Conservation (phyloP, 768 basidiomycete species). For the Nevesoporus exiguus region DNA sequence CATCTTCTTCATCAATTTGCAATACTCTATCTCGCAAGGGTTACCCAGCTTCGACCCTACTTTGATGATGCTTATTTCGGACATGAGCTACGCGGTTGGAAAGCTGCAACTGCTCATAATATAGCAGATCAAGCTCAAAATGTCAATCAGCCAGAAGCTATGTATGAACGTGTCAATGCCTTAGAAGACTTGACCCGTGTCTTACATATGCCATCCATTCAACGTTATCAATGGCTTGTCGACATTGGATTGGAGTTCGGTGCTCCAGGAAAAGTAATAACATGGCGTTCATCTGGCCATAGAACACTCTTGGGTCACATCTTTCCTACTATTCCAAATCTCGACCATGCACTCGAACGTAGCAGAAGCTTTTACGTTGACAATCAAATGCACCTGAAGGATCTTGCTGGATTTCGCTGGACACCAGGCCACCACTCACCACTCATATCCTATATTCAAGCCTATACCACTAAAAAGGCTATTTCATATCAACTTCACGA, state of each 20-base stretch:
- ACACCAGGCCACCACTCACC: not conserved
- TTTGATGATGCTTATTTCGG: conserved; percentile 7
- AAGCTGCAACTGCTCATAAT: conserved; percentile 2
- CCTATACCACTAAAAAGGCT: conserved; percentile 6
- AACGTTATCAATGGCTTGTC: not conserved
- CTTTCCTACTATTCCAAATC: not conserved
- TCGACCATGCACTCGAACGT: fast-evolving
- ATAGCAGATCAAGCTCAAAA: too few relatives aligned
- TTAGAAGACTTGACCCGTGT: too few relatives aligned
- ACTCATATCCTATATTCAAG: conserved; percentile 1
- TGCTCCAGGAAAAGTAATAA: not conserved
- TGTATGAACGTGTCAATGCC: not conserved
- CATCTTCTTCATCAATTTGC: not conserved
- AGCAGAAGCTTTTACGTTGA: not conserved
- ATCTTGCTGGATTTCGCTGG: conserved; percentile 3
- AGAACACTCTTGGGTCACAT: fast-evolving
- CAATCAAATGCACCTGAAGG: conserved; percentile 5
- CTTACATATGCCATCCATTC: not conserved
- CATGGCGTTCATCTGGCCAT: not conserved
- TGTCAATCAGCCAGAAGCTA: not conserved
- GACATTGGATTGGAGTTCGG: conserved; percentile 2
- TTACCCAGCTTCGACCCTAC: not conserved
- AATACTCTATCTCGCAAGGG: not conserved
- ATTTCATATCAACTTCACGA: conserved; percentile 11
- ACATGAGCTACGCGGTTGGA: conserved; percentile 12